Evolutionary conservation across 306 rosid genomes (phyloP).

Genomic region (Dalbergia cochinchinensis): DNA sequence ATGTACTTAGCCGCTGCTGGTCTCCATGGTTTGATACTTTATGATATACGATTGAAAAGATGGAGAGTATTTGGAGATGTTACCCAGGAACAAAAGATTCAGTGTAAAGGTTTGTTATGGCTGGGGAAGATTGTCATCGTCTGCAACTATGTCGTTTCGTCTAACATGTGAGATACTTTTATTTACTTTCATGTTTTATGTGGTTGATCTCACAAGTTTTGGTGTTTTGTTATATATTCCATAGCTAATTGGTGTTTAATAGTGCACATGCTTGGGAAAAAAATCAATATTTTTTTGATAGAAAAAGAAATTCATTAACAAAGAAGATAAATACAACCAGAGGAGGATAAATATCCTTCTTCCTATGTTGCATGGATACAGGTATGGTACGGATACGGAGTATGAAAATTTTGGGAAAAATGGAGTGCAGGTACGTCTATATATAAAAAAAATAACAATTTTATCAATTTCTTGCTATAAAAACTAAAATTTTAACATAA

Average conservation of each 20-base stretch:
- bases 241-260: conserved; percentile 28
- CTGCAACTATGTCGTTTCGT: conserved; percentile 90
- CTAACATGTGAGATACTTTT: conserved; percentile 80
- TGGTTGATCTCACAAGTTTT: conserved; percentile 44
- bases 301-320: too few relatives aligned
- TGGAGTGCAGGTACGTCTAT: too few relatives aligned
- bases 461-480: too few relatives aligned
- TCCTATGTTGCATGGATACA: too few relatives aligned
- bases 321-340: too few relatives aligned
- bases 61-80: conserved; percentile 98
- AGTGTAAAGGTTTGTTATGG: too few relatives aligned
- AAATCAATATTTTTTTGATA: neutral
- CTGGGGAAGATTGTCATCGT: conserved; percentile 95
- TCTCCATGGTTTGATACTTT: conserved; percentile 88
- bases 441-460: too few relatives aligned
- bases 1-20: conserved; percentile 94
- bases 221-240: conserved; percentile 22
- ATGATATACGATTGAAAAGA: conserved; percentile 81
- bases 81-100: too few relatives aligned
- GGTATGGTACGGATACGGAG: too few relatives aligned
- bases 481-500: too few relatives aligned
- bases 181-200: conserved; percentile 32
- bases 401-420: too few relatives aligned
- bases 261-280: neutral
- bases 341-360: too few relatives aligned